These are phyloP conservation scores for Penicillium sp. DNA, from an alignment of 2,329 filamentous ascomycete genomes.

Conservation along the genomic window DNA sequence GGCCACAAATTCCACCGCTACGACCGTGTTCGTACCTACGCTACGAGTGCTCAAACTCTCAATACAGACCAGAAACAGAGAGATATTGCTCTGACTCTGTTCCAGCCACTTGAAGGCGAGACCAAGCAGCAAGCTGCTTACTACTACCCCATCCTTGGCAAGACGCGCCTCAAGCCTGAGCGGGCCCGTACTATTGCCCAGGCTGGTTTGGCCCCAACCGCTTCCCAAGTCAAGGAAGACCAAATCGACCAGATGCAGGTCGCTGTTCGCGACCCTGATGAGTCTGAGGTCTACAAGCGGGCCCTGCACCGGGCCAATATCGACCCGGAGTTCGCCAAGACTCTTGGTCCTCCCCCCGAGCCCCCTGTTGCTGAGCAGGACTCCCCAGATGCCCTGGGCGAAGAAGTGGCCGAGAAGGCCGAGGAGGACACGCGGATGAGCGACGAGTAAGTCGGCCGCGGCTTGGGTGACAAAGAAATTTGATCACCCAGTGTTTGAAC, in stretches of 20 bases:
- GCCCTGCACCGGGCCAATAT: conserved; percentile 45
- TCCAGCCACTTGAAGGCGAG: conserved; percentile 47
- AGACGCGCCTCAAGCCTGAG: conserved; percentile 56
- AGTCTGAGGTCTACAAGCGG: conserved; percentile 50
- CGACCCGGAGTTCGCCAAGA: conserved; percentile 45
- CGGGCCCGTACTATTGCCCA: conserved; percentile 45
- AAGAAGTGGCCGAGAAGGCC: conserved; percentile 14
- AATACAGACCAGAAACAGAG: conserved; percentile 54
- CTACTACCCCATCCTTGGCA: conserved; percentile 61
- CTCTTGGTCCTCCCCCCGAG: conserved; percentile 35
- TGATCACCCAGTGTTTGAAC: neutral
- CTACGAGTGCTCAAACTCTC: conserved; percentile 55
- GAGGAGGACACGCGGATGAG: conserved; percentile 26
- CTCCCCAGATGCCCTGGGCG: neutral
- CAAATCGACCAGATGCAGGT: conserved; percentile 56
- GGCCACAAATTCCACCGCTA: conserved; percentile 53
- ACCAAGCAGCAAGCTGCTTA: conserved; percentile 56
- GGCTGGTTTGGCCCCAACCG: conserved; percentile 40
- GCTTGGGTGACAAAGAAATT: neutral
- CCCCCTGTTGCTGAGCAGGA: conserved; percentile 10
- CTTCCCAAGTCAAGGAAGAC: conserved; percentile 44
- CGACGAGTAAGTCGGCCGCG: conserved; percentile 14
- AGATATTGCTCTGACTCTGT: conserved; percentile 59
- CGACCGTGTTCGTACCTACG: conserved; percentile 60
- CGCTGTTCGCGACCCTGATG: conserved; percentile 51